These are phyloP conservation scores for Thelephora ganbajun DNA, from an alignment of 768 basidiomycete species.

Conservation along the genomic window DNA sequence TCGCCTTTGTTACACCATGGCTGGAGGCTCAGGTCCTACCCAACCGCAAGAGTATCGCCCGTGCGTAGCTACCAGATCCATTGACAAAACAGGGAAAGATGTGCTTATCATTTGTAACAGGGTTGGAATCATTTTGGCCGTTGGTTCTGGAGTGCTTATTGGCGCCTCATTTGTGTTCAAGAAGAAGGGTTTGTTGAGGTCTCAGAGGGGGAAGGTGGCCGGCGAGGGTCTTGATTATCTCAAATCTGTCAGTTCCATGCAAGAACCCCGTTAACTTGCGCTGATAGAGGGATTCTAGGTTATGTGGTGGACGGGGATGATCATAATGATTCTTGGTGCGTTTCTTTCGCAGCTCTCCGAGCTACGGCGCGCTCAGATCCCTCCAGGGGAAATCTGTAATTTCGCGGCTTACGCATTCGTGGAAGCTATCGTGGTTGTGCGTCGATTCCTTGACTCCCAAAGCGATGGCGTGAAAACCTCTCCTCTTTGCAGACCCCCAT, in stretches of 20 bases:
- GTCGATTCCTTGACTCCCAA: conserved; percentile 11
- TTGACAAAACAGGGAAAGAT: too few relatives aligned
- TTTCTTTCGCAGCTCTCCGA: background rate
- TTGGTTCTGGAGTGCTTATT: conserved; percentile 34
- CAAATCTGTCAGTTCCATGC: conserved; percentile 14
- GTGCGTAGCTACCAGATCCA: too few relatives aligned
- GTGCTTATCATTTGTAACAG: conserved; percentile 3
- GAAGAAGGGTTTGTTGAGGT: conserved; percentile 32
- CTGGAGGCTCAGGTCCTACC: too few relatives aligned
- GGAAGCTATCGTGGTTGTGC: conserved; percentile 76
- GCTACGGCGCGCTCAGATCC: background rate
- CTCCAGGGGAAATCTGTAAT: conserved; percentile 12
- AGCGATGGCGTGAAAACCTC: background rate
- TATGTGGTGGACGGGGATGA: conserved; percentile 44
- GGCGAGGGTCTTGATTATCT: conserved; percentile 20
- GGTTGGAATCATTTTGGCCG: conserved; percentile 20
- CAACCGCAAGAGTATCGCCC: too few relatives aligned
- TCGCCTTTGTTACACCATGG: too few relatives aligned
- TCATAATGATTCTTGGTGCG: conserved; percentile 17
- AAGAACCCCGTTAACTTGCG: background rate
- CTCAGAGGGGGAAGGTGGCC: conserved; percentile 17
- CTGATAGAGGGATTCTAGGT: conserved; percentile 9
- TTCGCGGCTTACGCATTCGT: conserved; percentile 66
- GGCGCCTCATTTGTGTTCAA: conserved; percentile 39
- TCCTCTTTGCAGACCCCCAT: conserved; percentile 54